Conservation (phyloP, 176 grass and related monocot genomes). For the Ensete ventricosum region DNA sequence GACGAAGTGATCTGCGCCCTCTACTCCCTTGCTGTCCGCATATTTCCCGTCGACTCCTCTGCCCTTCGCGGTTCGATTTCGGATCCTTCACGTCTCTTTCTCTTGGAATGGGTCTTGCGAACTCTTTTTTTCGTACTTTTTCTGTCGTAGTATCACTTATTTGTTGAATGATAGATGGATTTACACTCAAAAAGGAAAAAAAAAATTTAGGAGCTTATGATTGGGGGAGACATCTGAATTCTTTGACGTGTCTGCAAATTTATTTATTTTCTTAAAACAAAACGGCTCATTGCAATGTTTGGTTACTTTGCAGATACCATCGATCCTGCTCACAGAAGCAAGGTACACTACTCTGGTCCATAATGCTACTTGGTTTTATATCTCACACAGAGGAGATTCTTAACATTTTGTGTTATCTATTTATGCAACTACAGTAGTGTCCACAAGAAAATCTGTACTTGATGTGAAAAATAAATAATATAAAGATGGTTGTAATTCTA, state of each 20-base stretch:
- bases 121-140: no score
- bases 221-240: no score
- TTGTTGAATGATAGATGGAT: no score
- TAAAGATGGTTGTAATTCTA: no score
- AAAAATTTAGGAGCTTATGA: no score
- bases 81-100: neutral
- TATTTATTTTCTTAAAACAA: neutral
- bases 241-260: neutral
- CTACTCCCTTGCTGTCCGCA: conserved; percentile 32
- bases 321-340: conserved; percentile 47
- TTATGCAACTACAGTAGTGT: no score
- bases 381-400: neutral
- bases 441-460: no score
- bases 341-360: conserved; percentile 38
- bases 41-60: conserved; percentile 41
- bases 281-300: neutral
- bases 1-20: conserved; percentile 46
- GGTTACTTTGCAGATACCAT: conserved; percentile 37
- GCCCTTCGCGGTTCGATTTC: conserved; percentile 18
- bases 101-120: no score
- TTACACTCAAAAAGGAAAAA: no score
- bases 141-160: no score
- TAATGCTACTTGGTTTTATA: neutral
- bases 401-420: no score
- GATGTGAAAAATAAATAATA: no score